phyloP scores from a whole-genome alignment of 768 basidiomycete genomes.

The Lentinula detonsa region DNA sequence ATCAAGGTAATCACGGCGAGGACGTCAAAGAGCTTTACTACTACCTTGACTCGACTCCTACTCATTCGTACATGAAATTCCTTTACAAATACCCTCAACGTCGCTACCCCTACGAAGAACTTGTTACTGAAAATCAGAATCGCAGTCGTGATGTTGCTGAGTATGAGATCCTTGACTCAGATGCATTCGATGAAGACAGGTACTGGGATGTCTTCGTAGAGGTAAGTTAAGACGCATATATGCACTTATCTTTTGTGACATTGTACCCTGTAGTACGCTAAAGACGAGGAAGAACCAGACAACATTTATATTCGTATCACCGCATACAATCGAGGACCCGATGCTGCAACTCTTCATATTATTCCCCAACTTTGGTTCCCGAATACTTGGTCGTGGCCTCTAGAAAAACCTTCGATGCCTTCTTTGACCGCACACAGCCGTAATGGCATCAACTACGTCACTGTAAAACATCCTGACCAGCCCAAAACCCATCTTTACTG shows the following conservation, averaged over 20 bases:
- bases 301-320: conserved; percentile 92
- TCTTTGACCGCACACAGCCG: conserved; percentile 47
- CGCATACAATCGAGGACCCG: conserved; percentile 93
- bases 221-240: conserved; percentile 37
- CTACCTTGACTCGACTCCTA: conserved; percentile 97
- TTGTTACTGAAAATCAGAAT: conserved; percentile 79
- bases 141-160: conserved; percentile 83
- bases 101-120: conserved; percentile 88
- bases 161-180: conserved; percentile 92
- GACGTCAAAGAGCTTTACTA: conserved; percentile 99
- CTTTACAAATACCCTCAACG: conserved; percentile 98
- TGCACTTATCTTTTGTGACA: not conserved
- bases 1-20: conserved; percentile 98
- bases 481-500: conserved; percentile 82
- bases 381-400: conserved; percentile 96
- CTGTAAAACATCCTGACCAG: conserved; percentile 67
- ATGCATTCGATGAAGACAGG: conserved; percentile 82
- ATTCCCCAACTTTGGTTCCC: conserved; percentile 96
- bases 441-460: conserved; percentile 54
- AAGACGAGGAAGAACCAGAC: conserved; percentile 89
- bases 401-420: conserved; percentile 62
- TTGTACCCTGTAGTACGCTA: conserved; percentile 69
- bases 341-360: conserved; percentile 89
- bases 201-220: conserved; percentile 99
- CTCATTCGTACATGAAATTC: conserved; percentile 99